Percentiles rank a stretch among this genome's conserved stretches.
These are phyloP conservation scores for Ceraceosorus guamensis DNA, from an alignment of 1,284 basidiomycete species.

Conservation along the genomic window DNA sequence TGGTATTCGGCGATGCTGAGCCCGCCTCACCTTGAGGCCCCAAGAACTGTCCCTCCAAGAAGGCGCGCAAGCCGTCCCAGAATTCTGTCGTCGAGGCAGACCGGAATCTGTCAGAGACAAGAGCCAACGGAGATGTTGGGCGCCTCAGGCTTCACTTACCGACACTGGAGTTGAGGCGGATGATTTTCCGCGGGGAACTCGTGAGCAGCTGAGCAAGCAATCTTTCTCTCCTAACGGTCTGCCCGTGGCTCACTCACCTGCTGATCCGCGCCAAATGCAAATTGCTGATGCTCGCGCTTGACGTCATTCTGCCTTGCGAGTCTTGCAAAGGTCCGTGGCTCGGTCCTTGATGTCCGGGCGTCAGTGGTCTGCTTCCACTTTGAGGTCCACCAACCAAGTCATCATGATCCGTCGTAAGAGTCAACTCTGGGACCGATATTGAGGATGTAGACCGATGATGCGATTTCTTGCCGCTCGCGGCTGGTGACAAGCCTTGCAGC, in stretches of 20 bases:
- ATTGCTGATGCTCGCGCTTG: slow-evolving; percentile 30
- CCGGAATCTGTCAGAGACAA: neutral
- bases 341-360: slow-evolving; percentile 12
- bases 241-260: slow-evolving; percentile 6
- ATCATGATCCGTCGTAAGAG: slow-evolving; percentile 39
- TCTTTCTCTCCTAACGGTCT: too few species aligned
- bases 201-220: too few species aligned
- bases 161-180: neutral
- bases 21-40: slow-evolving; percentile 19
- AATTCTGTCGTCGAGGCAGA: slow-evolving; percentile 23
- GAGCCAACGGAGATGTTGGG: neutral
- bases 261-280: slow-evolving; percentile 34
- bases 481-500: too few species aligned
- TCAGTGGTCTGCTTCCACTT: slow-evolving; percentile 15
- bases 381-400: slow-evolving; percentile 4
- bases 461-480: too few species aligned
- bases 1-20: slow-evolving; percentile 15
- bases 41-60: slow-evolving; percentile 36
- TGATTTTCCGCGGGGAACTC: too few species aligned
- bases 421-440: slow-evolving; percentile 41
- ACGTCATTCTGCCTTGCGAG: slow-evolving; percentile 14
- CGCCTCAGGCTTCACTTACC: neutral
- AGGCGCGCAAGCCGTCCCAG: slow-evolving; percentile 33
- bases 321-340: slow-evolving; percentile 14
- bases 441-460: slow-evolving; percentile 33